Evolutionary conservation across 306 rosid genomes (phyloP).

Genomic region (Ceratonia siliqua): DNA sequence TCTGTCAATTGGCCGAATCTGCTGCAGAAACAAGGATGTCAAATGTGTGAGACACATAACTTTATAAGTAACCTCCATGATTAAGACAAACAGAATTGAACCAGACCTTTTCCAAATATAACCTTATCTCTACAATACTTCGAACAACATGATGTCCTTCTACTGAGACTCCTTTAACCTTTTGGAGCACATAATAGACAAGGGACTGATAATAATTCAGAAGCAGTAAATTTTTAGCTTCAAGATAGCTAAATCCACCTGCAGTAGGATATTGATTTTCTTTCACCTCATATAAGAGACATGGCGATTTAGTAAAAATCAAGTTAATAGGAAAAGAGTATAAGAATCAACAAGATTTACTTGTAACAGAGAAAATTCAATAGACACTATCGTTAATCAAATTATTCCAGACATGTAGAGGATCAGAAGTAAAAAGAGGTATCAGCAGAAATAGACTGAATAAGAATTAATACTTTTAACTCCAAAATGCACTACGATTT

Average conservation of each 20-base stretch:
- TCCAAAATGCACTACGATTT: neutral
- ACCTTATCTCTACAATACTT: conserved; percentile 77
- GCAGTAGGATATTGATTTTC: conserved; percentile 61
- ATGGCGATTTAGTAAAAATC: neutral
- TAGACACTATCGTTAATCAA: neutral
- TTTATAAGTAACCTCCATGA: neutral
- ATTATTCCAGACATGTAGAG: neutral
- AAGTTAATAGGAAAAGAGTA: neutral
- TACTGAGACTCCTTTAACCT: conserved; percentile 73
- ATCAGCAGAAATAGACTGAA: neutral
- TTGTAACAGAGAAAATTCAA: neutral
- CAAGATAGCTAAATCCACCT: conserved; percentile 87
- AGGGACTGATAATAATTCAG: conserved; percentile 82
- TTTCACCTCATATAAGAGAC: conserved; percentile 55
- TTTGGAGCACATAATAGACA: conserved; percentile 76
- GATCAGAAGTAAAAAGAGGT: neutral
- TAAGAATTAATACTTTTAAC: neutral
- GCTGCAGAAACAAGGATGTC: conserved; percentile 28
- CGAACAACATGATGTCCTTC: conserved; percentile 75
- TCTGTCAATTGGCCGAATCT: conserved; percentile 91
- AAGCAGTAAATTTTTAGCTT: conserved; percentile 81
- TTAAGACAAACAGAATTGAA: conserved; percentile 20
- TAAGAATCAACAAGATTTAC: neutral
- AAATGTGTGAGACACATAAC: conserved; percentile 20
- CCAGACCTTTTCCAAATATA: conserved; percentile 82